These are phyloP conservation scores for Hygrocybe coccinea DNA, from an alignment of 768 basidiomycete genomes.

Conservation along the genomic window DNA sequence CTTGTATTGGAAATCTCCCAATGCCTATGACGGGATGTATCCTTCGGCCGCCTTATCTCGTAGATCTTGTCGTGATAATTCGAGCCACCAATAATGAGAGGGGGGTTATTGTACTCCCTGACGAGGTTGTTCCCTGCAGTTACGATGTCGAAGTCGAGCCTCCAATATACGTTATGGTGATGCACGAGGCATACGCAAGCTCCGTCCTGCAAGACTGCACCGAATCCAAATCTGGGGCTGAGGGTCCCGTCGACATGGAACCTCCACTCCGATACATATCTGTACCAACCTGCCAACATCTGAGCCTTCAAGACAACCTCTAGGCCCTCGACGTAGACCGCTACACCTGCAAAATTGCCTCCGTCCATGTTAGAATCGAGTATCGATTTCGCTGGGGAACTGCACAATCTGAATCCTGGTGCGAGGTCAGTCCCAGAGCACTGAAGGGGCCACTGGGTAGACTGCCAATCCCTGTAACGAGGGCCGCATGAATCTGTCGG, in stretches of 20 bases:
- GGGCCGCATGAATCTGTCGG: neutral
- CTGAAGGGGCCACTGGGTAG: neutral
- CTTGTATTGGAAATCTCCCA: no score
- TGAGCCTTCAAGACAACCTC: no score
- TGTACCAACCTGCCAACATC: conserved; percentile 3
- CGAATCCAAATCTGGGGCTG: conserved; percentile 2
- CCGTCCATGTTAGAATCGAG: no score
- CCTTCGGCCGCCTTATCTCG: conserved; percentile 1
- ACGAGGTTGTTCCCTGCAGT: conserved; percentile 4
- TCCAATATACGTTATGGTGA: no score
- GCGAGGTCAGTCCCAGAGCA: neutral
- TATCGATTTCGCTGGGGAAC: no score
- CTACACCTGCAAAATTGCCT: no score
- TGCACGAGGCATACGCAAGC: neutral
- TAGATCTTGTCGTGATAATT: conserved; percentile 5
- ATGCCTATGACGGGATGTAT: neutral
- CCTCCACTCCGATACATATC: conserved; percentile 4
- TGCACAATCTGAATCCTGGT: conserved; percentile 2
- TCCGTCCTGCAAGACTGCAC: neutral
- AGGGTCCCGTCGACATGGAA: conserved; percentile 5
- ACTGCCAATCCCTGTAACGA: conserved; percentile 4
- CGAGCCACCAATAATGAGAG: neutral
- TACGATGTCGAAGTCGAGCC: conserved; percentile 6
- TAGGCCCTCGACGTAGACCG: no score
- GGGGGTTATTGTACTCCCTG: conserved; percentile 3